Percentiles rank a stretch among this genome's conserved stretches.
Conservation (phyloP, 495 filamentous ascomycete species). For the Chaetomium fimeti region DNA sequence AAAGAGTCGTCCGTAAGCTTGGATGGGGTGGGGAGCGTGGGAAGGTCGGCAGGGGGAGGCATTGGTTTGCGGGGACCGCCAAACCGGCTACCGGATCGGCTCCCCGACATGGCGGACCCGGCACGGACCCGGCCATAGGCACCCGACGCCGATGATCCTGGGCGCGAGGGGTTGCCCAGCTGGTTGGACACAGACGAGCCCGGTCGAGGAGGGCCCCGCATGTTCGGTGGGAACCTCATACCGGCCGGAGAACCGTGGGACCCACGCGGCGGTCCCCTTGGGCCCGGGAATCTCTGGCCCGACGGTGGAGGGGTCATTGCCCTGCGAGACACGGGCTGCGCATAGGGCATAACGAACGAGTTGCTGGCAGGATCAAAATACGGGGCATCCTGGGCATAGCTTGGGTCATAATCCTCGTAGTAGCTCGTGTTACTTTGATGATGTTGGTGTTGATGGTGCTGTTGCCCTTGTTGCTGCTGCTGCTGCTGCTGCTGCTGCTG, state of each 20-base stretch:
- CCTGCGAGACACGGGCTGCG: slow-evolving; percentile 78
- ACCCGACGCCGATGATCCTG: slow-evolving; percentile 67
- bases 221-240: slow-evolving; percentile 33
- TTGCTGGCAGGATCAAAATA: slow-evolving; percentile 75
- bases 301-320: slow-evolving; percentile 96
- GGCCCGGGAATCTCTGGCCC: slow-evolving; percentile 64
- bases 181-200: slow-evolving; percentile 44
- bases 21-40: slow-evolving; percentile 78
- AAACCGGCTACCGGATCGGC: slow-evolving; percentile 30
- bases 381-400: slow-evolving; percentile 60
- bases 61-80: slow-evolving; percentile 54
- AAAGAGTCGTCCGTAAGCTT: slow-evolving; percentile 83
- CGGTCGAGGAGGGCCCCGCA: slow-evolving; percentile 43
- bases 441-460: slow-evolving; percentile 19
- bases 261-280: slow-evolving; percentile 35
- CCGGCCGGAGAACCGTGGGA: slow-evolving; percentile 42
- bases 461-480: slow-evolving; percentile 35
- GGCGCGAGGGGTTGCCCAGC: slow-evolving; percentile 48
- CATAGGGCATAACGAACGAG: slow-evolving; percentile 73
- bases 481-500: slow-evolving; percentile 22
- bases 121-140: slow-evolving; percentile 50
- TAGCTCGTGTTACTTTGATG: slow-evolving; percentile 51
- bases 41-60: slow-evolving; percentile 72
- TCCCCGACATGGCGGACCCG: slow-evolving; percentile 40
- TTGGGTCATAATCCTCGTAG: slow-evolving; percentile 67